These are phyloP conservation scores for Neocucurbitaria cava DNA, from an alignment of 2,329 filamentous ascomycete species.

Conservation along the genomic window DNA sequence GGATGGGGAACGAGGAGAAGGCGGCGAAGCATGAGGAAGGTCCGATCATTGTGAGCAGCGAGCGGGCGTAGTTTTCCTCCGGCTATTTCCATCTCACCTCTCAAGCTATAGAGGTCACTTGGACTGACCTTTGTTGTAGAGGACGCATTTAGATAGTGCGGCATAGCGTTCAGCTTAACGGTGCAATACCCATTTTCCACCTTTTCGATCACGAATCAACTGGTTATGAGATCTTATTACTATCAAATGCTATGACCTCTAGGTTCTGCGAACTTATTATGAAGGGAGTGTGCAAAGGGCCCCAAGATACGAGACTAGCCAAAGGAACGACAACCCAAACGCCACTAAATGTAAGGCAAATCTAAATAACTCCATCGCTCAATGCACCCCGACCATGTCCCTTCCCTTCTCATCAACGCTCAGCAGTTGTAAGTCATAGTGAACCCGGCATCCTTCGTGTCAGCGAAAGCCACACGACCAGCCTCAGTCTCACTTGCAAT, in stretches of 20 bases:
- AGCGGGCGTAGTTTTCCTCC: neutral
- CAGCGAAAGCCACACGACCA: slow-evolving; percentile 23
- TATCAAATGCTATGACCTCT: neutral
- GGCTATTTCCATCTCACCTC: neutral
- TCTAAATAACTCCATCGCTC: neutral
- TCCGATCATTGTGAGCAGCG: slow-evolving; percentile 23
- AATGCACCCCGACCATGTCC: neutral
- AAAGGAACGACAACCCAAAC: neutral
- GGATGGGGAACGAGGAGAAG: slow-evolving; percentile 15
- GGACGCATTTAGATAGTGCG: neutral
- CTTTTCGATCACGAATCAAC: neutral
- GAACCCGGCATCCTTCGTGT: slow-evolving; percentile 25
- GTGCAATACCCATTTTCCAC: neutral
- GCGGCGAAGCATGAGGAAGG: slow-evolving; percentile 12
- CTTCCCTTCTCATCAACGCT: neutral
- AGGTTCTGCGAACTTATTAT: neutral
- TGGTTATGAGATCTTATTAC: neutral
- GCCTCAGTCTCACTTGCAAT: slow-evolving; percentile 23
- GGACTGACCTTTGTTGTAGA: neutral
- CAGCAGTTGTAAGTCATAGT: slow-evolving; percentile 30
- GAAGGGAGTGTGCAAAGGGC: neutral
- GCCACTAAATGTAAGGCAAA: neutral
- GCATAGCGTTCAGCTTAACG: neutral
- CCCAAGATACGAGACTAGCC: neutral
- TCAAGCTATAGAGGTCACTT: neutral